Evolutionary conservation across 2,329 filamentous ascomycete species (phyloP).

Genomic region (Podosphaera xanthii): DNA sequence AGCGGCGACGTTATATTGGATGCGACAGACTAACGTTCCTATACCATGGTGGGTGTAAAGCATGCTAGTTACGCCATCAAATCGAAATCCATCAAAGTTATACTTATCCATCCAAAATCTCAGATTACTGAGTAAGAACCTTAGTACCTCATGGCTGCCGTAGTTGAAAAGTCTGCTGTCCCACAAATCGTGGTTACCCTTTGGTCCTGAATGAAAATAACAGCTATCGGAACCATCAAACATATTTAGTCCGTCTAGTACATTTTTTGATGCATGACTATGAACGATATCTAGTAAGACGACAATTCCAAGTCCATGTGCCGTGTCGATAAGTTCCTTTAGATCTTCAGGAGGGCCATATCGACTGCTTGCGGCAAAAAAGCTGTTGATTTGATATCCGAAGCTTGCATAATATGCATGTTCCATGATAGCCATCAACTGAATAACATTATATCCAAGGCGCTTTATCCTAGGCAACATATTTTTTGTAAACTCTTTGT

Average conservation of each 20-base stretch:
- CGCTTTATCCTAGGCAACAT: slow-evolving; percentile 79
- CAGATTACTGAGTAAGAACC: slow-evolving; percentile 89
- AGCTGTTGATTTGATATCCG: slow-evolving; percentile 96
- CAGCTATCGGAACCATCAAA: slow-evolving; percentile 89
- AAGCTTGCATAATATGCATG: slow-evolving; percentile 99
- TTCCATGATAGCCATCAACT: slow-evolving; percentile 98
- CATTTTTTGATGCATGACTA: slow-evolving; percentile 95
- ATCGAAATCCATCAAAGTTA: slow-evolving; percentile 86
- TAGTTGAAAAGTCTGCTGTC: slow-evolving; percentile 97
- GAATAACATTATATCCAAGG: slow-evolving; percentile 90
- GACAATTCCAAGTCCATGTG: slow-evolving; percentile 72
- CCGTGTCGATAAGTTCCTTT: slow-evolving; percentile 89
- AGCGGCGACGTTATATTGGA: slow-evolving; percentile 2
- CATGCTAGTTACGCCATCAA: slow-evolving; percentile 97
- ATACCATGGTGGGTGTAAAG: slow-evolving; percentile 90
- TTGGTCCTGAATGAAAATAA: slow-evolving; percentile 78
- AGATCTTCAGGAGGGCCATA: slow-evolving; percentile 86
- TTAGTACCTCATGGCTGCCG: slow-evolving; percentile 74
- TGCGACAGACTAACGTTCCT: slow-evolving; percentile 47
- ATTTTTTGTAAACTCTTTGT: slow-evolving; percentile 88
- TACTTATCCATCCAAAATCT: slow-evolving; percentile 99
- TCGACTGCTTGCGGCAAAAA: slow-evolving; percentile 90
- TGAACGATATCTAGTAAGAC: slow-evolving; percentile 91
- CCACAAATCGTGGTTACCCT: slow-evolving; percentile 80
- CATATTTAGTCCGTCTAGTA: slow-evolving; percentile 80